Evolutionary conservation across 2,329 filamentous ascomycete genomes (phyloP).

Genomic region (Dothistroma septosporum): DNA sequence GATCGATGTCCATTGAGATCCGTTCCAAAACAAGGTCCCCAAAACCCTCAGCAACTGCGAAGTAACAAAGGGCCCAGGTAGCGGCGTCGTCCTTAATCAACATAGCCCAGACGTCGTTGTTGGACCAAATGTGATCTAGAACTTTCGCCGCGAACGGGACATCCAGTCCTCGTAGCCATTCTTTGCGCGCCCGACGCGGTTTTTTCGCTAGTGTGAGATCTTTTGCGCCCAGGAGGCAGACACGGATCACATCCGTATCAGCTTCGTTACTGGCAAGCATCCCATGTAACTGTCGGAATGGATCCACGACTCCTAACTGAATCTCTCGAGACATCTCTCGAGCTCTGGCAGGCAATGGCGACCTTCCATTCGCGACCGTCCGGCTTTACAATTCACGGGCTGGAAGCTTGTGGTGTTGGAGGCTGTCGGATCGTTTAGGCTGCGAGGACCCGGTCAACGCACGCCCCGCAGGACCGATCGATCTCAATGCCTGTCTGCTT

Average conservation of each 20-base stretch:
- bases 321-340: neutral
- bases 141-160: neutral
- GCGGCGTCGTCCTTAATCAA: neutral
- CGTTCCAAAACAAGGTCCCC: neutral
- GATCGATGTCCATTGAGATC: neutral
- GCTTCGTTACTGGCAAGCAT: neutral
- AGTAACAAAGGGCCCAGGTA: neutral
- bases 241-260: neutral
- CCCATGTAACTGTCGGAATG: neutral
- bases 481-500: neutral
- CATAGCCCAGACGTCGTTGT: neutral
- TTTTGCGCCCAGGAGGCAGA: neutral
- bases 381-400: neutral
- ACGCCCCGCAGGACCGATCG: neutral
- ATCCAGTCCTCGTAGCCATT: neutral
- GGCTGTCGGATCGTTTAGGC: neutral
- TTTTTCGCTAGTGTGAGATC: neutral
- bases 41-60: neutral
- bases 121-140: neutral
- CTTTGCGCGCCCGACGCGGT: neutral
- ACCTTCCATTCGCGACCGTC: neutral
- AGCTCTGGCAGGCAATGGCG: neutral
- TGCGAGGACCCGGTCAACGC: neutral
- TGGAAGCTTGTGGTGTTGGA: neutral
- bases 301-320: neutral